A percentile compares a stretch with the other conserved stretches of the same genome.
Evolutionary conservation across 371 early-diverging fungal genomes (phyloP).

Genomic region (Spiromyces aspiralis): DNA sequence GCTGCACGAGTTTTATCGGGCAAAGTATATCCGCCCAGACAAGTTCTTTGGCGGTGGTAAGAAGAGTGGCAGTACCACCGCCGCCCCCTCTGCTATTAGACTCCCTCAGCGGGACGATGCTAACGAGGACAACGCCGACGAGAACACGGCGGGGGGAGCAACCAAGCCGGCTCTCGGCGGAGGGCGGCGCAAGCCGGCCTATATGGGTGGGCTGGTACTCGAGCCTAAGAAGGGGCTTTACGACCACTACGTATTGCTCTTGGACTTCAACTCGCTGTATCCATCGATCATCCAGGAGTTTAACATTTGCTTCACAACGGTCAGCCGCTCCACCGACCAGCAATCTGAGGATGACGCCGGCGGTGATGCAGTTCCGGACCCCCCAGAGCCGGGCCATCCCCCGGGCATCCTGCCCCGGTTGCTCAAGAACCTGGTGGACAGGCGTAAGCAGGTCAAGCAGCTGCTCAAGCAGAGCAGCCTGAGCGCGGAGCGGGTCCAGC

Average conservation of each 20-base stretch:
- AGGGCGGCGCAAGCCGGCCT: constrained; percentile 77
- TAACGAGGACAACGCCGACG: constrained; percentile 5
- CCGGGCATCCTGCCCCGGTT: constrained; percentile 83
- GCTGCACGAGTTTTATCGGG: constrained; percentile 90
- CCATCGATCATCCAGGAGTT: constrained; percentile 99
- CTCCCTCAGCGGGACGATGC: constrained; percentile 2
- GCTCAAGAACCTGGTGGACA: constrained; percentile 76
- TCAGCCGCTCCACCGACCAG: constrained; percentile 34
- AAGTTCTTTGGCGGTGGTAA: constrained; percentile 24
- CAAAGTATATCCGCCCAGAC: constrained; percentile 87
- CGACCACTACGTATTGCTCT: constrained; percentile 85
- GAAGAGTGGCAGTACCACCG: neutral
- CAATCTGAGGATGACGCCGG: no score
- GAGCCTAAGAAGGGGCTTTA: constrained; percentile 97
- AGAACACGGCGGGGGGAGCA: neutral
- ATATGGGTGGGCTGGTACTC: constrained; percentile 96
- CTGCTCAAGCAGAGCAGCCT: constrained; percentile 64
- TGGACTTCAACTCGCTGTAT: constrained; percentile 99
- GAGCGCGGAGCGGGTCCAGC: constrained; percentile 37
- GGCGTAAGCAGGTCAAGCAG: constrained; percentile 82
- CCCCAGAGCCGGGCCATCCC: constrained; percentile 47
- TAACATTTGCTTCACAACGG: constrained; percentile 99
- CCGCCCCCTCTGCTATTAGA: constrained; percentile 8
- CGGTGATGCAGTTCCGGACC: constrained; percentile 58
- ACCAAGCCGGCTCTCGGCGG: no score